phyloP scores from a whole-genome alignment of 345 rosid species.

The Hevea brasiliensis region DNA sequence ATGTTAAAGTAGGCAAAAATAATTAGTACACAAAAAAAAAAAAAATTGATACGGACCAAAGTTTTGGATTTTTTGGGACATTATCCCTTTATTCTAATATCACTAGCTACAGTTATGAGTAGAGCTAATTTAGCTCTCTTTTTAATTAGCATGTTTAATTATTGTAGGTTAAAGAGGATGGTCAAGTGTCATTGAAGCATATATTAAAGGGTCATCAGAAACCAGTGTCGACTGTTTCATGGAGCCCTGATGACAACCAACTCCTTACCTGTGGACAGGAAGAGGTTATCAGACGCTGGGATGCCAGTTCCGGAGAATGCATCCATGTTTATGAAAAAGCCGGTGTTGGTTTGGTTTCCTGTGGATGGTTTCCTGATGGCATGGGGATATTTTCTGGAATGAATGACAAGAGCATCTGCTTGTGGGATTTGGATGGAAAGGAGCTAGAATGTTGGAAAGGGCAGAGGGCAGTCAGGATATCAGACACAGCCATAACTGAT shows the following conservation, averaged over 20 bases:
- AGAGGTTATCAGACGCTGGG: conserved; percentile 60
- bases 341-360: conserved; percentile 54
- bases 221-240: conserved; percentile 52
- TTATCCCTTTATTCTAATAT: not conserved
- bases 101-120: not conserved
- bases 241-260: conserved; percentile 63
- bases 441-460: conserved; percentile 60
- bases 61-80: too few relatives aligned
- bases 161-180: conserved; percentile 45
- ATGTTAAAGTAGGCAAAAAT: too few relatives aligned
- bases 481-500: conserved; percentile 57
- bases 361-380: conserved; percentile 69
- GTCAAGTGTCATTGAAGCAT: conserved; percentile 47
- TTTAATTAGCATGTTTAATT: not conserved
- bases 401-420: conserved; percentile 51
- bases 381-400: conserved; percentile 47
- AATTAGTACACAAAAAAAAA: too few relatives aligned
- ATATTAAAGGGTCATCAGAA: conserved; percentile 52
- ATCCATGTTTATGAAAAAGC: conserved; percentile 52
- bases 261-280: conserved; percentile 64
- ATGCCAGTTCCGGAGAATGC: conserved; percentile 60
- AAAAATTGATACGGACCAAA: too few relatives aligned
- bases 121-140: not conserved
- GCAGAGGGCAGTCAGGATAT: conserved; percentile 44
- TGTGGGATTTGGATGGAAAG: conserved; percentile 60